A percentile compares a stretch with the other conserved stretches of the same genome.
These are phyloP conservation scores for Isatis tinctoria DNA, from an alignment of 345 rosid genomes.

Conservation along the genomic window DNA sequence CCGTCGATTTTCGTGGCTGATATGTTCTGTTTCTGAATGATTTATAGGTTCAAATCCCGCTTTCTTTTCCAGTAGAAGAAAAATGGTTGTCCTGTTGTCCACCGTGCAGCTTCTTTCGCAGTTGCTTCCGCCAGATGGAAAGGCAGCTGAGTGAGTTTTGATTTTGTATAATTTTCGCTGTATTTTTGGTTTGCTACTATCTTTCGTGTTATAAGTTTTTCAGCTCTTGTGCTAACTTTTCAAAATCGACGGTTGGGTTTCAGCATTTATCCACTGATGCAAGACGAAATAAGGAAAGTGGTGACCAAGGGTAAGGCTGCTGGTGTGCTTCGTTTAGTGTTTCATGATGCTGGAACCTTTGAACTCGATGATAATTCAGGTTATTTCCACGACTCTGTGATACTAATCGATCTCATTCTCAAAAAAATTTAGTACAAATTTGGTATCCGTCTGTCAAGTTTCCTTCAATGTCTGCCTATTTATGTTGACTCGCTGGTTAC, in stretches of 20 bases:
- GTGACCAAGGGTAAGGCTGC: constrained; percentile 88
- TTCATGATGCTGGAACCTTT: constrained; percentile 98
- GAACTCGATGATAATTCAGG: constrained; percentile 57
- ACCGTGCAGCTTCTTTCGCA: constrained; percentile 48
- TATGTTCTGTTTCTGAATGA: background rate
- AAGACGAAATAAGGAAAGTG: constrained; percentile 60
- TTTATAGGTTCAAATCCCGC: constrained; percentile 24
- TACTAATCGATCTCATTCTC: no score
- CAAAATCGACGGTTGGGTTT: background rate
- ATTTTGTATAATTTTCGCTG: no score
- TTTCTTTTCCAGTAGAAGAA: constrained; percentile 40
- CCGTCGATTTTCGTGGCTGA: background rate
- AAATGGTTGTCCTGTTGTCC: constrained; percentile 37
- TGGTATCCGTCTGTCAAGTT: no score
- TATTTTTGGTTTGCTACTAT: constrained; percentile 12
- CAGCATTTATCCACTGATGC: constrained; percentile 34
- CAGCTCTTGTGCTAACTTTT: background rate
- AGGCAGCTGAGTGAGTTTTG: constrained; percentile 51
- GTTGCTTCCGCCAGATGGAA: constrained; percentile 30
- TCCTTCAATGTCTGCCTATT: no score
- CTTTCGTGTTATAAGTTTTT: background rate
- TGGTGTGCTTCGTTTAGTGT: constrained; percentile 91
- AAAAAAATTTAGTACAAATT: no score
- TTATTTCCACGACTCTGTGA: no score
- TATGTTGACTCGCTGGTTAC: no score